Base-by-base conservation (phyloP, 106 monocot genomes). In the Dioscorea alata region DNA sequence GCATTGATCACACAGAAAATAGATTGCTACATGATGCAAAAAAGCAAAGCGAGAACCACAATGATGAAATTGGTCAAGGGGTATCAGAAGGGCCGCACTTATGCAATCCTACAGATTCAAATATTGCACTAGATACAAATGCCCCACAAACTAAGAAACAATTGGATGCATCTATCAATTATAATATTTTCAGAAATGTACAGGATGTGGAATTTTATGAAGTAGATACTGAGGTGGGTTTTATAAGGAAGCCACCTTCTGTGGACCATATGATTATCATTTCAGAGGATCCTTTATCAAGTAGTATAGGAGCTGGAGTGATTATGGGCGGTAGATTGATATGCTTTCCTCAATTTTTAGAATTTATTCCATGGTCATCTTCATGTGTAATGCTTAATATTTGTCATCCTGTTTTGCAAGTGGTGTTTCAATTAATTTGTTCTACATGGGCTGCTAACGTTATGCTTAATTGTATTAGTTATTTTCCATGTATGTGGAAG, bases 171-270 rank as follows among this genome's bases (percentile, higher is more conserved):
- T 8, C 67, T 35, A 4, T 14, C 42, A 23, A 67, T 13, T 35
- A 5, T 49, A 20, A 12, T 25, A 12, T 20, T 22, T 64, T 25
- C 66, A 60, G 12, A 35, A 32, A 20, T 70, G 49, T 24, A 49
- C 3, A 53, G 9, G 54, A 57, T 22, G 63, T 49, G 49, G 57
- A 64, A 17, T 31, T 25, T 71, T 20, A 48, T 69, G 10, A 42
- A 59, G 75, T 59, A 72, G 74, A 59, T 78, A 20, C 77, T 65
- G 80, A 84, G 69, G 77, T 87, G 85, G 57, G 77, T 28, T 85
- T 81, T 70, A 67, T 42, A 53, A 66, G 53, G 63, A 87, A 76
- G 32, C 85, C 94, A 4, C 94, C 94, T 12, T 67, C 75, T 53
- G 74, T 62, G 67, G 72, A 76, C 23, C 59, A 80, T 32, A 60